Evolutionary conservation across 306 rosid genomes (phyloP), one percentile per base, ranked within the genome.

Genomic region (Cotoneaster glaucophyllus): DNA sequence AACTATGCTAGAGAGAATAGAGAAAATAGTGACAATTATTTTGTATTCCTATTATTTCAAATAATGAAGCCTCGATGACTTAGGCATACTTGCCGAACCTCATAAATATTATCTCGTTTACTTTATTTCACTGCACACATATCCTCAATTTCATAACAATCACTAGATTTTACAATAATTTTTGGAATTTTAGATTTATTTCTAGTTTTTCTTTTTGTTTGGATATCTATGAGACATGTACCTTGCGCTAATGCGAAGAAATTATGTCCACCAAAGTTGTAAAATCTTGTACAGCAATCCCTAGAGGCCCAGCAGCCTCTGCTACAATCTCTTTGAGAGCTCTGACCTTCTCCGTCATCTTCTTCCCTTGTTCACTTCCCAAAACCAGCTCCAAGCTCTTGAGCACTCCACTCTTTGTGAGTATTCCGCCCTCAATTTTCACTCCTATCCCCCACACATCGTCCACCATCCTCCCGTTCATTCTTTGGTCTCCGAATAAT

Each of bases 391-490:
- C 75, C 75, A 87, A 82, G 65, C 85, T 78, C 39, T 81, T 75
- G 6, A 78, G 2, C 79, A 84, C 62, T 18, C 78, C 82, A 71
- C 71, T 28, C 61, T 83, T 82, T 4, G 59, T 85, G 71, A 87
- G 70, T 22, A 78, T 74, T n/a, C 84, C 84, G 17, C 81, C 87
- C 19, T 78, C 88, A 5, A 85, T 56, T 31, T 13, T 74, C 72
- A 80, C 77, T 0, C 90, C 84, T 29, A 73, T 39, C 48, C 85
- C 82, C 90, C 86, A 84, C 19, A 81, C 21, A 63, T 63, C 81
- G 71, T 82, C 34, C 34, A 26, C 65, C 22, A 61, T 26, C 37
- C 65, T 37, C 37, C 34, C 11, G 34, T 61, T 61, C 65, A 61
- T 26, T 26, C 65, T 61, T 29, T 61, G 65, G 29, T 61, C 65